These are phyloP conservation scores for Collybia mongolica DNA, from an alignment of 768 basidiomycete genomes.

Conservation along the genomic window DNA sequence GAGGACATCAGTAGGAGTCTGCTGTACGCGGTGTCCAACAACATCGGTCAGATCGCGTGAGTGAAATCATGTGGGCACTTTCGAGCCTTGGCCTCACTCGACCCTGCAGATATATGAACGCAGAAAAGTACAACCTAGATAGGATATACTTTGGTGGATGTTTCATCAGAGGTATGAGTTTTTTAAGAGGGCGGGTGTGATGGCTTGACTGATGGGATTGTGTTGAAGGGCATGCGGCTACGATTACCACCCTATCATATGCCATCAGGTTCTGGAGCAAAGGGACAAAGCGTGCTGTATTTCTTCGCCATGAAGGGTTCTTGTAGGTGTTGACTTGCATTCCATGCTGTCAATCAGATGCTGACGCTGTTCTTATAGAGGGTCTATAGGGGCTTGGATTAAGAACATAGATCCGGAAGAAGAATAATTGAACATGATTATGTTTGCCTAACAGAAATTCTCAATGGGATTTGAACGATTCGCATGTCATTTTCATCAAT, in stretches of 20 bases:
- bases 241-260: constrained; percentile 96
- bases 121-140: constrained; percentile 95
- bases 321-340: constrained; percentile 55
- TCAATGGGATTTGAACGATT: not conserved
- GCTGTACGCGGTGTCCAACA: constrained; percentile 96
- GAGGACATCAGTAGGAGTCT: constrained; percentile 95
- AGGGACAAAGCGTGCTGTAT: constrained; percentile 93
- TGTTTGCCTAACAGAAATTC: constrained; percentile 9
- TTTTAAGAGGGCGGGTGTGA: constrained; percentile 4
- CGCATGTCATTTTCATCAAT: not conserved
- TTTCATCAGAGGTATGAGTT: constrained; percentile 86
- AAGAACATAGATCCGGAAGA: constrained; percentile 78
- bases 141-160: constrained; percentile 99
- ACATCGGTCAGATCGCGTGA: constrained; percentile 99
- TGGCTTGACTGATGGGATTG: constrained; percentile 11
- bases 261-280: constrained; percentile 99
- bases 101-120: constrained; percentile 89
- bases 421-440: constrained; percentile 7
- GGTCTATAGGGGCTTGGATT: constrained; percentile 96
- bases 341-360: constrained; percentile 10
- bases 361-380: constrained; percentile 44
- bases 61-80: constrained; percentile 32
- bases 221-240: constrained; percentile 85
- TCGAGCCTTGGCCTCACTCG: constrained; percentile 5
- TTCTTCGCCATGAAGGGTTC: constrained; percentile 97